These are phyloP conservation scores for Raphanus raphanistrum DNA, from an alignment of 345 rosid genomes.

Conservation along the genomic window DNA sequence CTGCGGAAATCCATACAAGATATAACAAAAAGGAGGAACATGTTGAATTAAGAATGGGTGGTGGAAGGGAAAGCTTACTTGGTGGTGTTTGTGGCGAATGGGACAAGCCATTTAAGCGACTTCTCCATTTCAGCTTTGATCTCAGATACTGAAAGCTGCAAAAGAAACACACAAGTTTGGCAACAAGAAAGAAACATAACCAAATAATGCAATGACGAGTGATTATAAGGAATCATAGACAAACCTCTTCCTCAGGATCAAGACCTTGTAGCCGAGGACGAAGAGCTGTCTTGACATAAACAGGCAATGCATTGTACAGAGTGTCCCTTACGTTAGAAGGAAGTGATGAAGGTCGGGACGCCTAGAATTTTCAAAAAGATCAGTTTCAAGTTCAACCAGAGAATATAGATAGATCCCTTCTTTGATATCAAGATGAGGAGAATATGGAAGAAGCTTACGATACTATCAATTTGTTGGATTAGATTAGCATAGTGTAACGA, in stretches of 20 bases:
- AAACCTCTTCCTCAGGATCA: constrained; percentile 68
- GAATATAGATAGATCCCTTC: background rate
- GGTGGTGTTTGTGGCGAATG: constrained; percentile 75
- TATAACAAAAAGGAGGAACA: constrained; percentile 17
- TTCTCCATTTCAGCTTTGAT: constrained; percentile 86
- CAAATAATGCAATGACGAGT: background rate
- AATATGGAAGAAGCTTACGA: constrained; percentile 52
- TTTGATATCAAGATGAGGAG: background rate
- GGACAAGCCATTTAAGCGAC: constrained; percentile 81
- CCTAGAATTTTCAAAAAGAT: constrained; percentile 44
- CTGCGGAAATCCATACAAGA: constrained; percentile 41
- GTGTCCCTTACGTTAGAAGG: constrained; percentile 73
- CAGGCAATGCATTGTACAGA: constrained; percentile 67
- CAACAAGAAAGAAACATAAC: background rate
- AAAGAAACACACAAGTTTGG: constrained; percentile 26
- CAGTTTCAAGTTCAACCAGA: constrained; percentile 19
- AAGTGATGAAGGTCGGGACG: constrained; percentile 66
- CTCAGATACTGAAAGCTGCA: constrained; percentile 60
- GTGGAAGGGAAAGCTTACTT: constrained; percentile 50
- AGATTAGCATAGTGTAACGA: constrained; percentile 91
- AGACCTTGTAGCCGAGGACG: constrained; percentile 54
- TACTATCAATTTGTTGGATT: constrained; percentile 80
- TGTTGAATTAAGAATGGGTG: background rate
- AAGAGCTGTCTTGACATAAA: constrained; percentile 57
- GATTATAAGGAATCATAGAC: background rate